phyloP scores from a whole-genome alignment of 2,329 filamentous ascomycete genomes.

The Mycogone perniciosa region DNA sequence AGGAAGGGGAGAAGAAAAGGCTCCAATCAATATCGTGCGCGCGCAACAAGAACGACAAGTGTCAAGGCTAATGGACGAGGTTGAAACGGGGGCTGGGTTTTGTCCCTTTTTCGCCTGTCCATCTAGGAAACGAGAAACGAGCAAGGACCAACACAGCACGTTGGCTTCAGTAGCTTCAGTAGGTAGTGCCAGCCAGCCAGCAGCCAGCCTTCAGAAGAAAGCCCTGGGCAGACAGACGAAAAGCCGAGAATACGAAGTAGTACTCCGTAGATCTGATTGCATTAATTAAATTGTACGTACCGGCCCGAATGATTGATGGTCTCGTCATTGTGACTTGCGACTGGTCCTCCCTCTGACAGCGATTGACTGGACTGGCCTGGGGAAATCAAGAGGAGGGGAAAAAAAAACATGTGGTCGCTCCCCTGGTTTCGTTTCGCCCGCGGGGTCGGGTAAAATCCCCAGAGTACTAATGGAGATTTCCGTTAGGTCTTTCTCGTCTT shows the following conservation, averaged over 20 bases:
- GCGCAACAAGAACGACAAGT: too few species aligned
- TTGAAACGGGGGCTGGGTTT: background rate
- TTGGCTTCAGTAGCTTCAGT: too few species aligned
- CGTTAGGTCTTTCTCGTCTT: too few species aligned
- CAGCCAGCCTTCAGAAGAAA: background rate
- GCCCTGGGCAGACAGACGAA: background rate
- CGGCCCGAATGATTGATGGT: constrained; percentile 54
- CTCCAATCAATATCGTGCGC: too few species aligned
- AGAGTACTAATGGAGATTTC: too few species aligned
- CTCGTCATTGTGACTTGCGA: constrained; percentile 45
- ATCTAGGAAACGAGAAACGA: background rate
- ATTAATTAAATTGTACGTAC: constrained; percentile 37
- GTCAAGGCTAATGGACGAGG: background rate
- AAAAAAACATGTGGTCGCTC: too few species aligned
- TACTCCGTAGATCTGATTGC: too few species aligned
- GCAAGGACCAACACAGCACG: background rate
- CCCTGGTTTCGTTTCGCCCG: background rate
- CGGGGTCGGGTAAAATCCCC: too few species aligned
- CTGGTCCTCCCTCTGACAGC: background rate
- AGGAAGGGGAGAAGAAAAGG: too few species aligned
- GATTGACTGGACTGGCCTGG: background rate
- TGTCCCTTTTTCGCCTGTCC: background rate
- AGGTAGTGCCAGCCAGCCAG: too few species aligned
- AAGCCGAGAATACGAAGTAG: background rate
- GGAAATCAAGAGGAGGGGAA: background rate